Base-by-base conservation (phyloP, 495 filamentous ascomycete species). In the Aspergillus avenaceus region DNA sequence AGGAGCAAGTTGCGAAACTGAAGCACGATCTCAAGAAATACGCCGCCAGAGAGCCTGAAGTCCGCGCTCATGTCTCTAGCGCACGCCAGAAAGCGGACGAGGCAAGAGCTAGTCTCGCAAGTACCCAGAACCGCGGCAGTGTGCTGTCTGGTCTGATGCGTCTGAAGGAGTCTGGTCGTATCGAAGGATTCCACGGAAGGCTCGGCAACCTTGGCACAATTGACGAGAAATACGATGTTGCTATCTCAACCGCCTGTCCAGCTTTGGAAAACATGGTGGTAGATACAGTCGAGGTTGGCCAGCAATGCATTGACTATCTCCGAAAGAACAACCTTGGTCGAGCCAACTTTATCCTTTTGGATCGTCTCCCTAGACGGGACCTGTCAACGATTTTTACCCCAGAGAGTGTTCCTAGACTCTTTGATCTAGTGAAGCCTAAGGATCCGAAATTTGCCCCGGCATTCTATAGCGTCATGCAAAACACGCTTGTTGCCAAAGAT, bases 301-400 rank as follows among this genome's bases (percentile, higher is more conserved):
- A 97, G 65, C 91, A 97, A 59, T 97, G 95, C 64, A 96, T 98
- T 59, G 92, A 97, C 56, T 92, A 97, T 62, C 78, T 98, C 14
- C 84, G 93, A 21, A 97, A 97, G 74, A 97, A 95, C 55, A 96
- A 96, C 59, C 84, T 97, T 21, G 93, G 93, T n/a, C 81, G 95
- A 62, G 93, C 91, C 24, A 95, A 95, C 70, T 95, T 98, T 63
- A 97, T 97, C 60, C 87, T 92, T 52, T 81, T 98, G 2, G 88
- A 97, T 62, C 89, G 91, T 53, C 77, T 97, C 19, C 77, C 89
- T 26, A 73, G 77, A 37, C 81, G 86, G 38, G 86, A 96, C 60
- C 70, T 97, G 47, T 81, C 79, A 3, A 71, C 78, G 0, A 88
- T 97, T 47, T 79, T 86, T 28, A 97, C 95, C 0, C 95, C 93